Conservation (phyloP, 169 alveolate species). For the Plasmodium coatneyi region DNA sequence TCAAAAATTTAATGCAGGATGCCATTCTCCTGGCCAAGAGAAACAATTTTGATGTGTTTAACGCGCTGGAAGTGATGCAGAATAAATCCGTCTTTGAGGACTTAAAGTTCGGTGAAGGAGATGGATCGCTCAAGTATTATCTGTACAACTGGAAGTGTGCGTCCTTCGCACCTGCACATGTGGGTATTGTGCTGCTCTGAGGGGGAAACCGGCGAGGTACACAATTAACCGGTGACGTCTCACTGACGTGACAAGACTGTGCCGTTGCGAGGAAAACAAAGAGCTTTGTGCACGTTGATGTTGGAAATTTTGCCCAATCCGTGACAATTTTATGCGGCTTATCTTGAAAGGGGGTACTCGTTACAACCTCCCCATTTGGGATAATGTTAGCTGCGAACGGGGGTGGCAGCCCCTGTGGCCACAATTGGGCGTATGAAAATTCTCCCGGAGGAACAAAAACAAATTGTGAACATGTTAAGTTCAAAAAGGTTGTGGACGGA, state of each 20-base stretch:
- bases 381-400: neutral
- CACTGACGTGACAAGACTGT: neutral
- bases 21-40: constrained; percentile 93
- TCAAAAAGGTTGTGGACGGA: neutral
- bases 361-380: neutral
- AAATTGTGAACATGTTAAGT: neutral
- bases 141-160: constrained; percentile 95
- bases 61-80: constrained; percentile 97
- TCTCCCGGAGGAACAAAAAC: neutral
- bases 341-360: neutral
- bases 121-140: constrained; percentile 97
- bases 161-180: constrained; percentile 52
- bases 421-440: neutral
- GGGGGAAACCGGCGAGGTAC: neutral
- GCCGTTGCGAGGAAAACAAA: neutral
- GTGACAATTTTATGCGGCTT: neutral
- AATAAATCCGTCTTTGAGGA: constrained; percentile 91
- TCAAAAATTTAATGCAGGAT: constrained; percentile 90
- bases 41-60: constrained; percentile 95
- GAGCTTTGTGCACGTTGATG: neutral
- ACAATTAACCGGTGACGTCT: neutral
- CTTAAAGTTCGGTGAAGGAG: constrained; percentile 96
- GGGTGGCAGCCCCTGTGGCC: neutral
- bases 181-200: constrained; percentile 54
- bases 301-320: neutral